phyloP scores from a whole-genome alignment of 192 early-diverging fungal species.

The Podila horticola region DNA sequence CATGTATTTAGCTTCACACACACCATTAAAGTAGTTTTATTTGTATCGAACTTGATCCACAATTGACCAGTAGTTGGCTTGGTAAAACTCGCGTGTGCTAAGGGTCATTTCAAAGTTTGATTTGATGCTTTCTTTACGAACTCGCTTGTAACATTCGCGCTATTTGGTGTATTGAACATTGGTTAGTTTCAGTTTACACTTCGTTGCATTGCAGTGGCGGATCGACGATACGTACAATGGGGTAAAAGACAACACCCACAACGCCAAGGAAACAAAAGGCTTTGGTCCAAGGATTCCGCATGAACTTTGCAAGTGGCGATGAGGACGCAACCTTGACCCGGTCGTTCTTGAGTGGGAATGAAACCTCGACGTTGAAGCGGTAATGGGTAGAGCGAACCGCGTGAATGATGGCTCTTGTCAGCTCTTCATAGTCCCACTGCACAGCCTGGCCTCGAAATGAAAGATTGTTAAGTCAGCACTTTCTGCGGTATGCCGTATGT shows the following conservation, averaged over 20 bases:
- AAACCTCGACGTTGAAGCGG: conserved; percentile 24
- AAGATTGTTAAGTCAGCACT: background rate
- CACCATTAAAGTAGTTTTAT: background rate
- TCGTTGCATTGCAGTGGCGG: too few relatives aligned
- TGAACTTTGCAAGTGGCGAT: conserved; percentile 29
- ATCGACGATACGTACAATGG: background rate
- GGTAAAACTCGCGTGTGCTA: conserved; percentile 46
- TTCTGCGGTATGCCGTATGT: background rate
- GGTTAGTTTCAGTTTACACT: too few relatives aligned
- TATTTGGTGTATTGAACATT: too few relatives aligned
- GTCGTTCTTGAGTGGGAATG: conserved; percentile 46
- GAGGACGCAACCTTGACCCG: conserved; percentile 37
- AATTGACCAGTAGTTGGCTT: conserved; percentile 34
- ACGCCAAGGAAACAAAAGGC: conserved; percentile 36
- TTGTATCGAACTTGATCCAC: conserved; percentile 40
- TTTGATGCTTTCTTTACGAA: conserved; percentile 34
- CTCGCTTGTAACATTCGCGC: conserved; percentile 33
- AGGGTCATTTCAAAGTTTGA: conserved; percentile 50
- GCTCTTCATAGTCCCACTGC: conserved; percentile 49
- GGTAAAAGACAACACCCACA: conserved; percentile 49
- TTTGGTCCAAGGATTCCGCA: conserved; percentile 39
- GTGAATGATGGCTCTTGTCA: conserved; percentile 47
- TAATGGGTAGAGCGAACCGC: conserved; percentile 42
- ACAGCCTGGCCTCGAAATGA: conserved; percentile 6
- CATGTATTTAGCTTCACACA: background rate